Conservation (phyloP, 2,329 filamentous ascomycete genomes). For the Penicillium sp. region DNA sequence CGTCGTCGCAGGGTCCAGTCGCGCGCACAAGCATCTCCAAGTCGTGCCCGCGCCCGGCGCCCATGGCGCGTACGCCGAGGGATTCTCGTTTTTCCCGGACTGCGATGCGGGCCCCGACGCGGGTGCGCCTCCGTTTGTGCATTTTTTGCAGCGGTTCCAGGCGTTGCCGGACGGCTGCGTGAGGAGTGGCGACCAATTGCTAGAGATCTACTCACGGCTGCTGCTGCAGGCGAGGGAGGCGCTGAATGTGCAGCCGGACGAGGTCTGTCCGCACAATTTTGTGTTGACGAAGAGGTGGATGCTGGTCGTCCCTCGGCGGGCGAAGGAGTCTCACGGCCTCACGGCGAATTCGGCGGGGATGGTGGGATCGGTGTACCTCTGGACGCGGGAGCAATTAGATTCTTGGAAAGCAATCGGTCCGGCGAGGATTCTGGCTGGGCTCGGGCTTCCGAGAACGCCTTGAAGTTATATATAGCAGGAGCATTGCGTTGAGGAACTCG, state of each 20-base stretch:
- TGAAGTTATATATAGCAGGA: too few relatives aligned
- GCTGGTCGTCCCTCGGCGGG: slow-evolving; percentile 48
- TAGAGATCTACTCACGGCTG: slow-evolving; percentile 8
- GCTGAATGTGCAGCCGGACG: slow-evolving; percentile 1
- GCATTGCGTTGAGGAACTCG: too few relatives aligned
- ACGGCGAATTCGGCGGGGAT: slow-evolving; percentile 50
- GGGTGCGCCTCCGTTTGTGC: slow-evolving; percentile 6
- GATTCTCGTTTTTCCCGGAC: slow-evolving; percentile 16
- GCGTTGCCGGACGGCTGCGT: not conserved
- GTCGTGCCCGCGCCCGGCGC: slow-evolving; percentile 12
- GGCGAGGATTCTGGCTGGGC: slow-evolving; percentile 34
- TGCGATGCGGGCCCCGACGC: slow-evolving; percentile 1
- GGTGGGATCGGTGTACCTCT: slow-evolving; percentile 39
- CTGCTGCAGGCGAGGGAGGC: slow-evolving; percentile 11
- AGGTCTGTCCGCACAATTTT: slow-evolving; percentile 45
- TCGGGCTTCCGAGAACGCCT: slow-evolving; percentile 33
- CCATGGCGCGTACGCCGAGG: slow-evolving; percentile 6
- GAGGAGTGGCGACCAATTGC: slow-evolving; percentile 2
- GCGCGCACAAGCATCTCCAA: slow-evolving; percentile 53
- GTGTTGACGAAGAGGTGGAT: slow-evolving; percentile 46
- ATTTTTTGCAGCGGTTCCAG: slow-evolving; percentile 12
- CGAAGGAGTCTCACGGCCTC: slow-evolving; percentile 34
- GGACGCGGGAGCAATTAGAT: slow-evolving; percentile 35
- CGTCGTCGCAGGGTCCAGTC: slow-evolving; percentile 45
- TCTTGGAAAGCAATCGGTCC: slow-evolving; percentile 42